Percentiles rank a stretch among this genome's conserved stretches.
Evolutionary conservation across 1,139 yeast species (phyloP).

Genomic region (Saccharomycopsis crataegensis): DNA sequence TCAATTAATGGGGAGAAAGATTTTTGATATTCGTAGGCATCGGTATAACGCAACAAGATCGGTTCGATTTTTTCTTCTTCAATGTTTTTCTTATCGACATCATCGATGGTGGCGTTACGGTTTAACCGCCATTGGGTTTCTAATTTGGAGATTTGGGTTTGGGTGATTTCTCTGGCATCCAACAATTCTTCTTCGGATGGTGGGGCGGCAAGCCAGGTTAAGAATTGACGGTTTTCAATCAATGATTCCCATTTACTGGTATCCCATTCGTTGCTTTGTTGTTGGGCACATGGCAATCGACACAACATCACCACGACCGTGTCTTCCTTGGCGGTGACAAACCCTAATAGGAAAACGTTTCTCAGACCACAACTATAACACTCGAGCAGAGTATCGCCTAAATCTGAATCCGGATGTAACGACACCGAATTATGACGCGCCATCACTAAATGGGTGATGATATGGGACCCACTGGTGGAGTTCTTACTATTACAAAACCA

Average conservation of each 20-base stretch:
- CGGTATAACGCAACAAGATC: constrained; percentile 67
- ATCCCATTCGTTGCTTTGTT: constrained; percentile 76
- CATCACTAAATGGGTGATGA: constrained; percentile 76
- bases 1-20: constrained; percentile 80
- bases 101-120: constrained; percentile 58
- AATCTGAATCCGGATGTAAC: constrained; percentile 71
- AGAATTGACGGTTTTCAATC: constrained; percentile 69
- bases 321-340: constrained; percentile 81
- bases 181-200: constrained; percentile 62
- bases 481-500: constrained; percentile 86
- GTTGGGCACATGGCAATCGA: constrained; percentile 83
- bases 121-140: constrained; percentile 80
- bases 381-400: constrained; percentile 80
- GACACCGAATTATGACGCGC: constrained; percentile 72
- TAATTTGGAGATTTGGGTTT: constrained; percentile 60
- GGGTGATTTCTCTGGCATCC: constrained; percentile 47
- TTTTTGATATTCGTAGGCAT: constrained; percentile 81
- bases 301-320: constrained; percentile 84
- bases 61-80: constrained; percentile 56
- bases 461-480: constrained; percentile 64
- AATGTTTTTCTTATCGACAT: constrained; percentile 39
- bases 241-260: constrained; percentile 83
- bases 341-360: constrained; percentile 78
- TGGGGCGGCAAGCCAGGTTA: constrained; percentile 72
- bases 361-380: constrained; percentile 87